phyloP scores from a whole-genome alignment of 164 flowering plant genomes.

The Cinnamomum micranthum region DNA sequence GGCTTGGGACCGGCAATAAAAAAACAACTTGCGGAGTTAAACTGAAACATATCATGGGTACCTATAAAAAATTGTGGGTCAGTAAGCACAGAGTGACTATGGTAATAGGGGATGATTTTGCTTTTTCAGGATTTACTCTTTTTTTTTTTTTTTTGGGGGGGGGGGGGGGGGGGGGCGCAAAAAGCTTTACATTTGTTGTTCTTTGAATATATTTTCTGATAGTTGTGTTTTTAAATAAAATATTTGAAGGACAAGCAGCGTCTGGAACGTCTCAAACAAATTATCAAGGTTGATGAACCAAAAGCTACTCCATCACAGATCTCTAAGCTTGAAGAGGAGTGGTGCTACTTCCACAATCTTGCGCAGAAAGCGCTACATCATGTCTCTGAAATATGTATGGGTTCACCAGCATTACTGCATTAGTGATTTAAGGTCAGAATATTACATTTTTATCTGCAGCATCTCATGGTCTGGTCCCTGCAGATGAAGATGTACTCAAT shows the following conservation, averaged over 20 bases:
- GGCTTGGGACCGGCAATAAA: too few species aligned
- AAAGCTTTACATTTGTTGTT: neutral
- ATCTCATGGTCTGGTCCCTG: slow-evolving; percentile 6
- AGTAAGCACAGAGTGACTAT: neutral
- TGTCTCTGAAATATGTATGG: slow-evolving; percentile 75
- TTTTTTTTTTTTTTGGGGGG: too few species aligned
- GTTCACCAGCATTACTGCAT: slow-evolving; percentile 5
- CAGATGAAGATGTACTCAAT: slow-evolving; percentile 79
- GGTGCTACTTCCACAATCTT: slow-evolving; percentile 85
- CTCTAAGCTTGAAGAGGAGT: slow-evolving; percentile 71
- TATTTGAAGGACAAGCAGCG: slow-evolving; percentile 80
- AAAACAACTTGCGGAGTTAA: too few species aligned
- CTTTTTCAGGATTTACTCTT: too few species aligned
- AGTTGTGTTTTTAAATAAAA: neutral
- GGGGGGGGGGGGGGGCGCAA: neutral
- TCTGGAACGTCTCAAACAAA: slow-evolving; percentile 47
- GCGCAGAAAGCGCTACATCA: slow-evolving; percentile 65
- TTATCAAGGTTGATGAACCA: slow-evolving; percentile 30
- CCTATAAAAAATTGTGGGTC: neutral
- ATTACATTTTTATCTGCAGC: neutral
- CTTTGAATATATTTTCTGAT: neutral
- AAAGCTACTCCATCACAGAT: slow-evolving; percentile 21
- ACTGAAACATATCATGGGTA: neutral
- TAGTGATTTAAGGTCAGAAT: neutral
- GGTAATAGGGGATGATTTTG: too few species aligned